Base-by-base conservation (phyloP, 768 basidiomycete genomes). In the Leccinum ochraceum region DNA sequence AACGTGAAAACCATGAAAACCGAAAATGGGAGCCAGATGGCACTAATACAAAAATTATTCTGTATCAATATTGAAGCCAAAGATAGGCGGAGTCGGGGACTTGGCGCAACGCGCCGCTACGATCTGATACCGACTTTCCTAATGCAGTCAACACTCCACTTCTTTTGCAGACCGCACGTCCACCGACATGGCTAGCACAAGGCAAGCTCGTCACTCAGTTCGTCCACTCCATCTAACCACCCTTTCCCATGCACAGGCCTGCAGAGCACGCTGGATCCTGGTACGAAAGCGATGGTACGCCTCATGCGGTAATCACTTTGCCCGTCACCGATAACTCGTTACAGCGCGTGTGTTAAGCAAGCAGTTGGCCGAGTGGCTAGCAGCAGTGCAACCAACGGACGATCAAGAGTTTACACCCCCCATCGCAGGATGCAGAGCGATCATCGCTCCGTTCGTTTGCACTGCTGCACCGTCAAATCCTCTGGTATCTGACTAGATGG, bases 251-350 rank as follows among this genome's bases (percentile, higher is more conserved):
- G 17, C 24, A 30, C 60, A 83, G 91, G 74, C 70, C 74, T 53
- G 90, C 94, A 2, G 86, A 89, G 1, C 95, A 98, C 77, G 94
- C 94, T 3, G 90, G 89, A 39, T 87, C 86, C 60, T 98, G 96
- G 96, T 98, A 98, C 75, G 86, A 85, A 20, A 80, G 74, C 51
- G 78, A 92, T 66, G 80, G 94, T 90, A 68, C 14, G 71, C 71
- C 48, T 61, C 56, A 39, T 60, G 26, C 53, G 39, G 55, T 56
- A 36, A 52, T 60, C 66, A 65, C 61, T 22, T 46, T 58, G 59
- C 60, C 55, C 58, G 42, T 59, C 60, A 52, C 55, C 37, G 50
- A 60, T 69, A 24, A 66, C 57, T 49, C 39, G 37, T 61, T 52
- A 28, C 68, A 95, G 92, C 75, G 5, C 67, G 77, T 37, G 74